Percentiles rank a stretch among this genome's conserved stretches.
Evolutionary conservation across 345 rosid species (phyloP).

Genomic region (Brassica juncea): DNA sequence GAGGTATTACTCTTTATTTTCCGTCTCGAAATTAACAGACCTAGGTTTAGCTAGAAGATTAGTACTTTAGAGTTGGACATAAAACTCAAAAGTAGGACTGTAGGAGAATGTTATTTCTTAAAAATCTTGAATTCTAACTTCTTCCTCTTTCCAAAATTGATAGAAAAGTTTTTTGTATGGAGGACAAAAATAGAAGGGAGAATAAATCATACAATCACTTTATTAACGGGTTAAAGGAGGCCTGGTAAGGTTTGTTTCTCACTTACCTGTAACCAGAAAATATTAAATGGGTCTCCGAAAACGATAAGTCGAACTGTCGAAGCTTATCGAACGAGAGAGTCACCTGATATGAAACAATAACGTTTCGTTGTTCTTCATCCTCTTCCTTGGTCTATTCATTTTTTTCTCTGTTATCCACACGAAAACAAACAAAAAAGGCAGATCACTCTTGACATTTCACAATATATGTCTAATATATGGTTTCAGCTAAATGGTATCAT

Average conservation of each 20-base stretch:
- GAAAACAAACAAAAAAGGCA: background rate
- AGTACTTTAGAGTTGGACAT: background rate
- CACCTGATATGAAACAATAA: background rate
- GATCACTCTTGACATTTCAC: background rate
- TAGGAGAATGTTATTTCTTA: background rate
- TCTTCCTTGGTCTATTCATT: background rate
- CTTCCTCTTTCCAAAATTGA: no score
- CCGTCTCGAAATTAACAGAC: background rate
- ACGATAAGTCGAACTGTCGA: background rate
- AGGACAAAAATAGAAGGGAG: background rate
- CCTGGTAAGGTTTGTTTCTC: background rate
- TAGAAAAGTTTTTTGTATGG: background rate
- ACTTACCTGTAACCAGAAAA: background rate
- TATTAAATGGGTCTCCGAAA: constrained; percentile 1
- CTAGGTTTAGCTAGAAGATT: background rate
- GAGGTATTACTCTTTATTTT: background rate
- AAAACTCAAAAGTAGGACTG: no score
- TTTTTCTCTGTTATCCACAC: background rate
- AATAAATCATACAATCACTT: background rate
- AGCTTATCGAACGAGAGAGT: background rate
- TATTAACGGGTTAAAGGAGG: background rate
- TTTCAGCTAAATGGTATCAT: background rate
- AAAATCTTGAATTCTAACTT: background rate
- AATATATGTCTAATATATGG: background rate
- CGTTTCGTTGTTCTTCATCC: background rate